Evolutionary conservation across 768 basidiomycete species (phyloP).

Genomic region (Rhodotorula taiwanensis): DNA sequence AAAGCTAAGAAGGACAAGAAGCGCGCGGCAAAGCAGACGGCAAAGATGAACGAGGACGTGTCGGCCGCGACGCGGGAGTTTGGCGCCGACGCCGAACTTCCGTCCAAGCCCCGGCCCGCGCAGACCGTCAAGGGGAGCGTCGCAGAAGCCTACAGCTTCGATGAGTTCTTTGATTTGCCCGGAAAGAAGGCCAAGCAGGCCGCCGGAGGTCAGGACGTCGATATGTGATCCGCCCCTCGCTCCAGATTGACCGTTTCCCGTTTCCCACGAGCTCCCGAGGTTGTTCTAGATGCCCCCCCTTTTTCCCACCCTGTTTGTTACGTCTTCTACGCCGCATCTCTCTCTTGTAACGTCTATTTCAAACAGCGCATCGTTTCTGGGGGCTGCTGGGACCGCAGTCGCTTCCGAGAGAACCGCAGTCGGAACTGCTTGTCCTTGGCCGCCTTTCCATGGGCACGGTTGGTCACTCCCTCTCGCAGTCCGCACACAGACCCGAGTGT

Average conservation of each 20-base stretch:
- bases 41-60: conserved; percentile 16
- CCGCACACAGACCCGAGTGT: too few relatives aligned
- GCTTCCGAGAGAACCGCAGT: too few relatives aligned
- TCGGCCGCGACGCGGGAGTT: conserved; percentile 24
- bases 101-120: conserved; percentile 16
- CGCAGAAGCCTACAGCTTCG: conserved; percentile 34
- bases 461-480: too few relatives aligned
- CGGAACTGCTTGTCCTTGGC: too few relatives aligned
- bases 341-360: too few relatives aligned
- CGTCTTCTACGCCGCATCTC: background rate
- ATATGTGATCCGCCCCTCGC: background rate
- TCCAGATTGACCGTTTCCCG: background rate
- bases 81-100: conserved; percentile 33
- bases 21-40: conserved; percentile 29
- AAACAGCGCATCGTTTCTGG: too few relatives aligned
- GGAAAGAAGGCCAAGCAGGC: background rate
- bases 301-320: too few relatives aligned
- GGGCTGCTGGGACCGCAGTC: too few relatives aligned
- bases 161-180: conserved; percentile 28
- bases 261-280: background rate
- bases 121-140: conserved; percentile 11
- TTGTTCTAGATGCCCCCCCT: too few relatives aligned
- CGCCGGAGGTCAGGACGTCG: conserved; percentile 9
- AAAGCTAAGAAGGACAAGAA: conserved; percentile 41
- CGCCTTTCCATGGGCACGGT: too few relatives aligned